phyloP scores from a whole-genome alignment of 2,329 filamentous ascomycete species.

The Coccinonectria pachysandricola region DNA sequence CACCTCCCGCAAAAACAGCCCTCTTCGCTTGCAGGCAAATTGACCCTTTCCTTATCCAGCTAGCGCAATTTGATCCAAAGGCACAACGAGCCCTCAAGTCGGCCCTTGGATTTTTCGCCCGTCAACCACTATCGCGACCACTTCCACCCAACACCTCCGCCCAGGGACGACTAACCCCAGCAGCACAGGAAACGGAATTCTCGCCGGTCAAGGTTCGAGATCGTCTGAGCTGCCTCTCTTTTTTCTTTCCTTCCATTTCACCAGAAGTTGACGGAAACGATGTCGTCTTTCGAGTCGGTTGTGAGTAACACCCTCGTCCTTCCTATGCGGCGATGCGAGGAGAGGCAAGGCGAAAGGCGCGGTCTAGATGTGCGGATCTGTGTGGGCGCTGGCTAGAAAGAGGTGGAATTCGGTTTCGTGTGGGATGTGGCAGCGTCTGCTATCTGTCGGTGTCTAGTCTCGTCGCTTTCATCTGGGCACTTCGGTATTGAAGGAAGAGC shows the following conservation, averaged over 20 bases:
- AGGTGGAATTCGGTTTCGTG: conserved; percentile 8
- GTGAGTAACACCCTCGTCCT: conserved; percentile 41
- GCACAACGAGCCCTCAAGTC: conserved; percentile 30
- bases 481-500: too few species aligned
- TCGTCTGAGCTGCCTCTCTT: conserved; percentile 26
- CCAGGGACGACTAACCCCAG: conserved; percentile 33
- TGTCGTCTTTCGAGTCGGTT: conserved; percentile 62
- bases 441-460: conserved; percentile 5
- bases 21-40: conserved; percentile 26
- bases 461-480: conserved; percentile 7
- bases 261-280: conserved; percentile 33
- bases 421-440: conserved; percentile 6
- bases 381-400: conserved; percentile 11
- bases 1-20: conserved; percentile 18
- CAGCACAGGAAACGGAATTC: conserved; percentile 30
- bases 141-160: conserved; percentile 26
- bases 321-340: too few species aligned
- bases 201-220: conserved; percentile 27
- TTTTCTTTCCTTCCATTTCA: conserved; percentile 20
- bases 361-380: too few species aligned
- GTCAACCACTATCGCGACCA: conserved; percentile 30
- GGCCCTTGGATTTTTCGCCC: conserved; percentile 31
- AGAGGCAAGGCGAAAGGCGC: too few species aligned
- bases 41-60: conserved; percentile 20
- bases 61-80: conserved; percentile 25